These are phyloP conservation scores for Rubus idaeus DNA, from an alignment of 306 rosid species.

Conservation along the genomic window DNA sequence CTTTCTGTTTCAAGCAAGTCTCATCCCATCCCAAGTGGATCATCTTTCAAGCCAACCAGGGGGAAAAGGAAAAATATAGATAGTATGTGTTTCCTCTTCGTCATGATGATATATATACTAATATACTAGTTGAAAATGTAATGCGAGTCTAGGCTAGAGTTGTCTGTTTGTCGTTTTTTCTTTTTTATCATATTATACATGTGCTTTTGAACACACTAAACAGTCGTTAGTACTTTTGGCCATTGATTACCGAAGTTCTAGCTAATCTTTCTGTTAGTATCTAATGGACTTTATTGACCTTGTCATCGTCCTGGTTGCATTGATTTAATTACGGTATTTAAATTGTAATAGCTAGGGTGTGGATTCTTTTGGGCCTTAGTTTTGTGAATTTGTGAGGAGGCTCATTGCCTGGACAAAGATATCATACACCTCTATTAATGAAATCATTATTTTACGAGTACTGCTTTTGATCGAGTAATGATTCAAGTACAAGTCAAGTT, in stretches of 20 bases:
- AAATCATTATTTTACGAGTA: not conserved
- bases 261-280: not conserved
- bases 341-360: not conserved
- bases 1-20: conserved; percentile 86
- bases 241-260: not conserved
- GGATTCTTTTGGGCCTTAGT: not conserved
- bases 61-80: conserved; percentile 74
- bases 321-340: not conserved
- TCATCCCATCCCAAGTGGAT: conserved; percentile 56
- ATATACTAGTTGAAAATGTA: not conserved
- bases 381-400: not conserved
- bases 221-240: not conserved
- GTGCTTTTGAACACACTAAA: not conserved
- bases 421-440: not conserved
- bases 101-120: not conserved
- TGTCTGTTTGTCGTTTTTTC: not conserved
- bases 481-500: not conserved
- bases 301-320: not conserved
- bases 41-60: conserved; percentile 53
- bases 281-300: not conserved
- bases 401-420: not conserved
- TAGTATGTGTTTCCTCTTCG: conserved; percentile 50
- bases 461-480: not conserved
- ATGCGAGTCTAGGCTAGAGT: not conserved
- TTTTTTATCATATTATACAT: not conserved